These are phyloP conservation scores for Rauvolfia tetraphylla DNA, from an alignment of 257 asterid species.

Conservation along the genomic window DNA sequence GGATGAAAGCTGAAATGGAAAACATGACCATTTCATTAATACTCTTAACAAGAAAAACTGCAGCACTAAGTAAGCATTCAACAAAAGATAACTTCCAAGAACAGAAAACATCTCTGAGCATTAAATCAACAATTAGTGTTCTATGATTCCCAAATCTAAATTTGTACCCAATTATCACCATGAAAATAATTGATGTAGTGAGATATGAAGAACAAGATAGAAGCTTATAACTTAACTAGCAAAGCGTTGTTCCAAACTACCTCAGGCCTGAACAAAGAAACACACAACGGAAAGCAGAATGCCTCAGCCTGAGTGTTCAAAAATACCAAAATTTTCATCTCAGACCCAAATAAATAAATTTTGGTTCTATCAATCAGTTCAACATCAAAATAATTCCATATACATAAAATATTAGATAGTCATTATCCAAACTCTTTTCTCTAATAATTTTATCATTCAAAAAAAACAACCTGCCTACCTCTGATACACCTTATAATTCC, in stretches of 20 bases:
- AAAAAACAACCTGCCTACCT: not conserved
- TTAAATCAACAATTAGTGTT: not conserved
- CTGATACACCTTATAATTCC: not conserved
- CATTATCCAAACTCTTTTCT: not conserved
- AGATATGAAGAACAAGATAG: not conserved
- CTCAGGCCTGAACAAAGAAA: conserved; percentile 1
- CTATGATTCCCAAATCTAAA: not conserved
- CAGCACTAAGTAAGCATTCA: not conserved
- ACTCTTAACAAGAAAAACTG: not conserved
- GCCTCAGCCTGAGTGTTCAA: not conserved
- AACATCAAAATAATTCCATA: not conserved
- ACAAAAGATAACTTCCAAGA: not conserved
- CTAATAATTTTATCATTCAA: not conserved
- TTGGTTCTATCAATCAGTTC: not conserved
- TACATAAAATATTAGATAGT: not conserved
- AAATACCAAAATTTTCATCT: not conserved
- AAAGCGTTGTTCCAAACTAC: not conserved
- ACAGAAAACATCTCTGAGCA: not conserved
- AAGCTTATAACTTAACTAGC: not conserved
- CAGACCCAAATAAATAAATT: not conserved
- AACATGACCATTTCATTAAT: conserved; percentile 12
- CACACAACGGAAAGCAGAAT: not conserved
- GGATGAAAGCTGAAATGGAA: conserved; percentile 71
- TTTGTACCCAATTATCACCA: not conserved
- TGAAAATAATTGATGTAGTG: not conserved